phyloP scores from a whole-genome alignment of 1,284 basidiomycete genomes.

The Cystobasidium pallidum region DNA sequence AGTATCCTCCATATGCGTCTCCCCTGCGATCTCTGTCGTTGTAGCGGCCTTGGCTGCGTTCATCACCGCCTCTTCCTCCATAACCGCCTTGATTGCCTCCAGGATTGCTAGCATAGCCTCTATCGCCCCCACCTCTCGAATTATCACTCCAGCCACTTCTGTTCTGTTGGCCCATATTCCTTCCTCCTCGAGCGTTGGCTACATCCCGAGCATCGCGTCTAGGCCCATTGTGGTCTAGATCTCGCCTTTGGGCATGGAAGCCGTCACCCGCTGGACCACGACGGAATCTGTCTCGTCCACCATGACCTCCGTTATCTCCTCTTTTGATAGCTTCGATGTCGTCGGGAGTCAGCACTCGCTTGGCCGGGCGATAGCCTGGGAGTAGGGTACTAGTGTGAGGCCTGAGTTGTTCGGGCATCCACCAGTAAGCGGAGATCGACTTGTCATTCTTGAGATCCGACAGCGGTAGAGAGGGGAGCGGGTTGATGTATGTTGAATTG shows the following conservation, averaged over 20 bases:
- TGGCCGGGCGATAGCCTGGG: constrained; percentile 69
- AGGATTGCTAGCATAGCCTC: constrained; percentile 7
- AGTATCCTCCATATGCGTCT: constrained; percentile 26
- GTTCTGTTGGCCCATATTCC: background rate
- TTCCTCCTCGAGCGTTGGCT: constrained; percentile 1
- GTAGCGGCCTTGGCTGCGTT: background rate
- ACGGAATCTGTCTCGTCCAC: constrained; percentile 12
- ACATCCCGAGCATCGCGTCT: constrained; percentile 31
- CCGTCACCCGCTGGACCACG: constrained; percentile 39
- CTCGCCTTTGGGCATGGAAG: constrained; percentile 42
- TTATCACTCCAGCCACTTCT: background rate
- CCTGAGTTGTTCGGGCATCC: constrained; percentile 81
- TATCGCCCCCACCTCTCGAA: background rate
- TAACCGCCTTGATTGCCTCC: constrained; percentile 13
- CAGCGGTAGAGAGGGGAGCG: constrained; percentile 58
- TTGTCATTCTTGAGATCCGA: constrained; percentile 83
- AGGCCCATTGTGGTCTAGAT: constrained; percentile 18
- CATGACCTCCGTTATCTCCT: constrained; percentile 32
- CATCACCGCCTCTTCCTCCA: constrained; percentile 13
- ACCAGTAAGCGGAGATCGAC: constrained; percentile 83
- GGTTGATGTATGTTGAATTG: constrained; percentile 83
- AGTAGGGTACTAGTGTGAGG: constrained; percentile 86
- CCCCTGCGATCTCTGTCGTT: constrained; percentile 1
- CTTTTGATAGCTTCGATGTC: constrained; percentile 71
- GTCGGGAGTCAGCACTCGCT: constrained; percentile 67